Percentiles rank a stretch among this genome's conserved stretches.
Conservation (phyloP, 2,329 filamentous ascomycete genomes). For the Aspergillus chevalieri region DNA sequence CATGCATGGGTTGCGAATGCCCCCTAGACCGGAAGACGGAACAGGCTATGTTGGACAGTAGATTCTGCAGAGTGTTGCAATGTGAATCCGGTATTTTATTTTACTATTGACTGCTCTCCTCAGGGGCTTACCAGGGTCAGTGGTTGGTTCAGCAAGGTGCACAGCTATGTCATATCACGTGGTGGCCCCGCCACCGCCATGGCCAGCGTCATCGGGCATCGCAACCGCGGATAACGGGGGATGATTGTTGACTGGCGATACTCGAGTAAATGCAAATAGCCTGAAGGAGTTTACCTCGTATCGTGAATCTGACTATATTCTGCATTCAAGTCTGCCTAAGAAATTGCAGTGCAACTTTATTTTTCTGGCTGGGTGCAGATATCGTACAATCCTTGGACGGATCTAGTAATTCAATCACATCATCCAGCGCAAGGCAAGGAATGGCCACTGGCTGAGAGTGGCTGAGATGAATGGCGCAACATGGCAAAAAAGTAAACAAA, state of each 20-base stretch:
- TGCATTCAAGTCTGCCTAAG: no score
- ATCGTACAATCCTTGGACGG: no score
- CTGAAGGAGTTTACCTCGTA: no score
- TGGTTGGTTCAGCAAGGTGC: no score
- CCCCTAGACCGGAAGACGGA: conserved; percentile 25
- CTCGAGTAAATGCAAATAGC: no score
- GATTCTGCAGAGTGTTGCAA: neutral
- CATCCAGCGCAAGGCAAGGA: no score
- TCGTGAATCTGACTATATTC: no score
- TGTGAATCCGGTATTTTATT: neutral
- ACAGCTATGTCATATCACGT: conserved; percentile 1
- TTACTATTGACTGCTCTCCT: neutral
- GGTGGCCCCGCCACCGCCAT: conserved; percentile 3
- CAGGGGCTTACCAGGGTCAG: no score
- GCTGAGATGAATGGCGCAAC: neutral
- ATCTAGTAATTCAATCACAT: no score
- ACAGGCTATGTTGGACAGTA: conserved; percentile 22
- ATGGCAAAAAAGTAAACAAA: neutral
- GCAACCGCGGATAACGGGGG: neutral
- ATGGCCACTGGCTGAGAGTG: neutral
- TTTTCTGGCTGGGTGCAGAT: no score
- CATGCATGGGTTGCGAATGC: conserved; percentile 58
- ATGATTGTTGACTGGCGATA: neutral
- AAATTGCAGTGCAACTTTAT: no score
- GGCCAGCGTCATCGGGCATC: neutral